Percentiles rank a stretch among this genome's conserved stretches.
phyloP scores from a whole-genome alignment of 2,329 filamentous ascomycete genomes.

The Domatiomyces globalis region DNA sequence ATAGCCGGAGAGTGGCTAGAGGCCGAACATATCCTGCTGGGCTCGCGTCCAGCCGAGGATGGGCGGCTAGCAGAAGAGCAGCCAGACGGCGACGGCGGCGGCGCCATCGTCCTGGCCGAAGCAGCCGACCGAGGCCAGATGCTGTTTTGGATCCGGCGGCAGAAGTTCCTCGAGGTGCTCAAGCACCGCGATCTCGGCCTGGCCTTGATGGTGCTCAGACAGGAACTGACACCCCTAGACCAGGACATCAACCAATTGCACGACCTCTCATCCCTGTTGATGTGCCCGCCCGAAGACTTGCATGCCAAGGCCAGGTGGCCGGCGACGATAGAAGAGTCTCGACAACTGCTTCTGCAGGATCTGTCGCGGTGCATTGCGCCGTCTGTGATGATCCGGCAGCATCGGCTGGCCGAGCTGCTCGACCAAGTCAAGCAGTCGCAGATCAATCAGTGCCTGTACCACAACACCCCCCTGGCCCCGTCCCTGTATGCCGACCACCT shows the following conservation, averaged over 20 bases:
- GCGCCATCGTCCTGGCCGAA: conserved; percentile 57
- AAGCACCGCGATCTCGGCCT: conserved; percentile 58
- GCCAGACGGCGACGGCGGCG: conserved; percentile 6
- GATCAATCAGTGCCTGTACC: conserved; percentile 71
- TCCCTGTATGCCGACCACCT: conserved; percentile 81
- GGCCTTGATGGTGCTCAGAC: conserved; percentile 70
- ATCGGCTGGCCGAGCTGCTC: conserved; percentile 67
- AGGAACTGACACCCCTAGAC: conserved; percentile 74
- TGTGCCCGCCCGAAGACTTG: conserved; percentile 72
- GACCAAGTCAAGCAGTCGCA: conserved; percentile 73
- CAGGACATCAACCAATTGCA: conserved; percentile 66
- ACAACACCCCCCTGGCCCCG: conserved; percentile 64
- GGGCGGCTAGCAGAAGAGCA: conserved; percentile 26
- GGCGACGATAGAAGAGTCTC: conserved; percentile 60
- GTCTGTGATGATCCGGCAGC: conserved; percentile 90
- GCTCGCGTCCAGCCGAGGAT: conserved; percentile 29
- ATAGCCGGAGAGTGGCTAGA: conserved; percentile 66
- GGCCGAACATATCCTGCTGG: conserved; percentile 69
- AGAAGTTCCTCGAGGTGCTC: conserved; percentile 86
- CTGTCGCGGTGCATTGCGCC: conserved; percentile 86
- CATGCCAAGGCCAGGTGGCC: conserved; percentile 71
- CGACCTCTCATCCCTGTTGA: conserved; percentile 72
- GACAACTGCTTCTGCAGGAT: conserved; percentile 60
- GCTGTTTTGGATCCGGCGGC: conserved; percentile 76
- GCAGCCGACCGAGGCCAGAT: conserved; percentile 65